These are phyloP conservation scores for Trichoderma gracile DNA, from an alignment of 2,329 filamentous ascomycete genomes.

Conservation along the genomic window DNA sequence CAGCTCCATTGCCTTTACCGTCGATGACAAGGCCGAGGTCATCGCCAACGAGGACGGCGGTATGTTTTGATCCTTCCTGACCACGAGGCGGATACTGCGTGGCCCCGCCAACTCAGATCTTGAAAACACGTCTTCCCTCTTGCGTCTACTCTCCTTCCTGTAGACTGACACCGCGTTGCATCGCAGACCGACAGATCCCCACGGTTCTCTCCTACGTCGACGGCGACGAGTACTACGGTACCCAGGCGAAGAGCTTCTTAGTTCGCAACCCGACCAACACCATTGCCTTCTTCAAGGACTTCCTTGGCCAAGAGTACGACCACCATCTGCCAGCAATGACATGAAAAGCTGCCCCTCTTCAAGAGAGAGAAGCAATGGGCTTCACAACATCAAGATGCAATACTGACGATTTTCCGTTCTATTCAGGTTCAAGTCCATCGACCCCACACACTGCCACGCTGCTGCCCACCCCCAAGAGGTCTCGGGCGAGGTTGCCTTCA, in stretches of 20 bases:
- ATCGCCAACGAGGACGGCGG: slow-evolving; percentile 99
- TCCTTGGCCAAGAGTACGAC: slow-evolving; percentile 84
- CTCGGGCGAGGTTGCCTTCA: slow-evolving; percentile 74
- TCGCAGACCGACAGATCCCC: slow-evolving; percentile 89
- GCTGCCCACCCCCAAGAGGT: slow-evolving; percentile 84
- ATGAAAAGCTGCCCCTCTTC: background rate
- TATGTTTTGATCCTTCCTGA: slow-evolving; percentile 45
- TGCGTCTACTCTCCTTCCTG: background rate
- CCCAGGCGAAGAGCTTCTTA: slow-evolving; percentile 91
- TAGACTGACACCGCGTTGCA: slow-evolving; percentile 21
- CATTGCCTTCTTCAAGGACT: slow-evolving; percentile 93
- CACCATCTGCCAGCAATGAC: background rate
- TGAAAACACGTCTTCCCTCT: background rate
- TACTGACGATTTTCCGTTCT: slow-evolving; percentile 13
- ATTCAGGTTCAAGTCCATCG: slow-evolving; percentile 83
- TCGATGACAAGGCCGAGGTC: slow-evolving; percentile 92
- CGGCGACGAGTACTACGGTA: slow-evolving; percentile 94
- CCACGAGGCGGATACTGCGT: background rate
- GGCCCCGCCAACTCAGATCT: background rate
- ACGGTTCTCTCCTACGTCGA: slow-evolving; percentile 91
- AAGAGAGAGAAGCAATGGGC: background rate
- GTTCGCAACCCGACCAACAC: slow-evolving; percentile 92
- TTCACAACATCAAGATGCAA: background rate
- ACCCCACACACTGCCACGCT: slow-evolving; percentile 90
- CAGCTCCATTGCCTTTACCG: slow-evolving; percentile 92